phyloP scores from a whole-genome alignment of 176 grass and related monocot genomes.

The Eleusine indica region DNA sequence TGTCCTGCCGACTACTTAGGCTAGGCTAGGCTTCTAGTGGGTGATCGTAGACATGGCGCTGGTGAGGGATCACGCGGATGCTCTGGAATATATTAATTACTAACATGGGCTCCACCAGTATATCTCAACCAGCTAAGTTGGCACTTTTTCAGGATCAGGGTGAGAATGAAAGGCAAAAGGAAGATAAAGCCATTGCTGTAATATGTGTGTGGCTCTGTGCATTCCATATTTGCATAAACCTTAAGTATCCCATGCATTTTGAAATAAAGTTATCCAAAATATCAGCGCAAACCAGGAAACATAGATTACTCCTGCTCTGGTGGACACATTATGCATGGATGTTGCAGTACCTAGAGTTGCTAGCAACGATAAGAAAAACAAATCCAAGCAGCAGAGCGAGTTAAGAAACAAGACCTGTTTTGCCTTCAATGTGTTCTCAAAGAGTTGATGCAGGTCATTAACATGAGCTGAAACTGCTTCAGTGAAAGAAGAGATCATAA shows the following conservation, averaged over 20 bases:
- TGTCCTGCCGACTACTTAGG: no score
- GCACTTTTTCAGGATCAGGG: neutral
- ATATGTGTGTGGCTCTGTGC: conserved; percentile 1
- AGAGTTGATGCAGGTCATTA: conserved; percentile 81
- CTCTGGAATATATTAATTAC: neutral
- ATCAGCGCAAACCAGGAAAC: no score
- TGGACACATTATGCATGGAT: neutral
- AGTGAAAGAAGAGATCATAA: conserved; percentile 78
- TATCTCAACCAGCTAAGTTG: neutral
- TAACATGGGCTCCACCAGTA: neutral
- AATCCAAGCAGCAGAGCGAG: neutral
- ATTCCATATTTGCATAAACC: conserved; percentile 14
- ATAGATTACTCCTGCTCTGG: neutral
- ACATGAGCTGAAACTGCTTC: conserved; percentile 68
- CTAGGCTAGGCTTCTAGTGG: no score
- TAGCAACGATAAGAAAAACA: conserved; percentile 21
- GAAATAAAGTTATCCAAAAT: neutral
- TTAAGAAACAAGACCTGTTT: conserved; percentile 72
- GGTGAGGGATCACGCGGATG: no score
- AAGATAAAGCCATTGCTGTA: conserved; percentile 2
- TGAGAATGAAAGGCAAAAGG: neutral
- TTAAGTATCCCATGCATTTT: conserved; percentile 5
- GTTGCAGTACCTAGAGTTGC: conserved; percentile 7
- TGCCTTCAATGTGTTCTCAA: conserved; percentile 77
- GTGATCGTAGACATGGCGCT: no score